Evolutionary conservation across 2,329 filamentous ascomycete genomes (phyloP), one percentile per base, ranked within the genome.

Genomic region (Helminthosporium solani): DNA sequence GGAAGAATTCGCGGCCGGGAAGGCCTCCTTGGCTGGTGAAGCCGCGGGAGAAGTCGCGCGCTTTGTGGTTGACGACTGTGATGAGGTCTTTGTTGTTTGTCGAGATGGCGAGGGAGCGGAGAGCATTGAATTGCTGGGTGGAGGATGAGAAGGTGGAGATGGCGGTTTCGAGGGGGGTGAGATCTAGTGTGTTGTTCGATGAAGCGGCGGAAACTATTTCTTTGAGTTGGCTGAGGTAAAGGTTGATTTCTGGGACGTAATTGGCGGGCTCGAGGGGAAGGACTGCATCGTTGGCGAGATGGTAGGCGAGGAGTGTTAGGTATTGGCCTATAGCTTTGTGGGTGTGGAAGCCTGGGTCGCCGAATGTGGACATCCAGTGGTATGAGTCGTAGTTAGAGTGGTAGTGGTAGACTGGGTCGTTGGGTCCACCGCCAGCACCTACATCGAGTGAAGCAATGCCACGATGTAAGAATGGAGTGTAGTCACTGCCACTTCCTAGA

Each of bases 301-400:
- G 71, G 50, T 74, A 75, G 3, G 70, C 59, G 5, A 77, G 60
- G 7, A 77, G 62, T 0, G 71, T 62, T 2, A 75, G 56, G 45
- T 71, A 75, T 45, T 78, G 74, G 5, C 75, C 76, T 53, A 80
- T 76, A 2, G 73, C 75, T 7, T 71, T 70, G 53, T 80, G 78
- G 1, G 73, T 70, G 36, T 68, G 60, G 57, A 78, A 80, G 2
- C 73, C 76, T 0, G 75, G 75, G 53, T 80, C 78, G 4, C 75
- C 78, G 46, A 72, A 79, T 0, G 66, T 74, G 0, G 62, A 54
- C 76, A 80, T 79, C 78, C 78, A 80, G 47, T 75, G 70, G 49
- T 76, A 78, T 25, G 68, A 63, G 50, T 78, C 63, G 63, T 78
- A 78, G 55, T 67, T 70, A 21, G 69, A 73, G 53, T 78, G 75